Base-by-base conservation (phyloP, 768 basidiomycete species). In the Lentinula edodes region DNA sequence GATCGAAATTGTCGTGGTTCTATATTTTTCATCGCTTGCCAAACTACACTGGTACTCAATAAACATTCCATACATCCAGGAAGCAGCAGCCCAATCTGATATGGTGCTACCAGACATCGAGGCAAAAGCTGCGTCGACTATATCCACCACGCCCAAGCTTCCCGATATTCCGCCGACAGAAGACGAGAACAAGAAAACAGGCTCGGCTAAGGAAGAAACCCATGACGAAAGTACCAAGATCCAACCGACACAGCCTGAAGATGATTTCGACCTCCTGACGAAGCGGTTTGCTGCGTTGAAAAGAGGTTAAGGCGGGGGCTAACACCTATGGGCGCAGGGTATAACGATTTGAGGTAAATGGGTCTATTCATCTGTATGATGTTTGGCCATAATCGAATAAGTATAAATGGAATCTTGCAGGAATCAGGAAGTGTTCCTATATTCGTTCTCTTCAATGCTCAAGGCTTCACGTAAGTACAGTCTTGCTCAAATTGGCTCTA, bases 251-350 rank as follows among this genome's bases (percentile, higher is more conserved):
- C 66, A 73, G 59, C 69, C 72, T 54, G 82, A 84, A 69, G 87
- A 93, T 66, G 89, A 89, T 61, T 91, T 93, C 67, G 88, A 89
- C 42, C 78, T 83, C 20, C 77, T 97, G 54, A 76, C 88, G 55
- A 85, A 83, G 71, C 85, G 95, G 61, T 96, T 97, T 68, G 92
- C 90, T 63, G 88, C 85, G 34, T 74, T 97, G 67, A 97, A 95
- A 79, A 92, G 91, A 75, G 85, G 86, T 52, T 92, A 73, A 74
- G 39, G 41, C 54, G 23, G 23, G 15, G 54, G n/a, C 32, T 28
- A 8, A 34, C 13, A 52, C 9, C 6, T 34, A 38, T 39, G 36
- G 13, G 16, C 23, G 18, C 15, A 38, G 54, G 41, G 52, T 53
- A 53, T 16, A 34, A 13, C 28, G 35, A 53, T 35, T 28, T 32